A percentile compares a stretch with the other conserved stretches of the same genome.
Conservation (phyloP, 352 stramenopile species). For the Phytophthora cactorum region DNA sequence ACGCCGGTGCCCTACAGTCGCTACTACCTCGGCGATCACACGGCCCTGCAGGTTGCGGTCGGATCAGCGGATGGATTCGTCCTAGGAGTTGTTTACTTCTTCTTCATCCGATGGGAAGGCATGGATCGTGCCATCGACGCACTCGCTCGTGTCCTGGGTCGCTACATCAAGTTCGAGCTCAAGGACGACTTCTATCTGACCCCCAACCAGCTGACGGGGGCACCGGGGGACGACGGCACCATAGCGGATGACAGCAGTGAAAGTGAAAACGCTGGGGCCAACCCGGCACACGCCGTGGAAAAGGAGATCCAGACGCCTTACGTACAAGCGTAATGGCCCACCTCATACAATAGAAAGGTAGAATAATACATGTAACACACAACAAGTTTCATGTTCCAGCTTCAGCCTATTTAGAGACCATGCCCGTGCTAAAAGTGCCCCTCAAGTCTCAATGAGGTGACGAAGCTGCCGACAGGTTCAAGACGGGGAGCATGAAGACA, state of each 20-base stretch:
- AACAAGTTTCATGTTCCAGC: conserved; percentile 12
- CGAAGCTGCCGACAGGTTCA: conserved; percentile 17
- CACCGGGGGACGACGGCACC: conserved; percentile 22
- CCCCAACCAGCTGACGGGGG: conserved; percentile 12
- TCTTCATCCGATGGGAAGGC: conserved; percentile 38
- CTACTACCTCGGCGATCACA: conserved; percentile 58
- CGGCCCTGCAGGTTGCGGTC: conserved; percentile 39
- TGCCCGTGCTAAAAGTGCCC: conserved; percentile 24
- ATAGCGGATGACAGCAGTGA: conserved; percentile 41
- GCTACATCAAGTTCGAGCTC: conserved; percentile 39
- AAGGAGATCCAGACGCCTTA: conserved; percentile 38
- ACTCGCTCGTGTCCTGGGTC: conserved; percentile 24
- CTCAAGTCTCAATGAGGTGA: conserved; percentile 14
- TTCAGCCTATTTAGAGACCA: conserved; percentile 26
- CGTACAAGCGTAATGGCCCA: conserved; percentile 23
- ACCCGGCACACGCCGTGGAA: conserved; percentile 14
- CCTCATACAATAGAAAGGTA: conserved; percentile 27
- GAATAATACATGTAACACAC: conserved; percentile 11
- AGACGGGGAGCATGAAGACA: conserved; percentile 36
- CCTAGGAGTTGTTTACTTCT: conserved; percentile 47
- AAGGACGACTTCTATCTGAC: conserved; percentile 49
- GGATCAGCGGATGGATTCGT: conserved; percentile 41
- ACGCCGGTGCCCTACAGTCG: conserved; percentile 53
- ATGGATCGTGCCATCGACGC: conserved; percentile 35
- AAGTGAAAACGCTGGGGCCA: conserved; percentile 26